These are phyloP conservation scores for Plenodomus tracheiphilus DNA, from an alignment of 2,329 filamentous ascomycete genomes.

Conservation along the genomic window DNA sequence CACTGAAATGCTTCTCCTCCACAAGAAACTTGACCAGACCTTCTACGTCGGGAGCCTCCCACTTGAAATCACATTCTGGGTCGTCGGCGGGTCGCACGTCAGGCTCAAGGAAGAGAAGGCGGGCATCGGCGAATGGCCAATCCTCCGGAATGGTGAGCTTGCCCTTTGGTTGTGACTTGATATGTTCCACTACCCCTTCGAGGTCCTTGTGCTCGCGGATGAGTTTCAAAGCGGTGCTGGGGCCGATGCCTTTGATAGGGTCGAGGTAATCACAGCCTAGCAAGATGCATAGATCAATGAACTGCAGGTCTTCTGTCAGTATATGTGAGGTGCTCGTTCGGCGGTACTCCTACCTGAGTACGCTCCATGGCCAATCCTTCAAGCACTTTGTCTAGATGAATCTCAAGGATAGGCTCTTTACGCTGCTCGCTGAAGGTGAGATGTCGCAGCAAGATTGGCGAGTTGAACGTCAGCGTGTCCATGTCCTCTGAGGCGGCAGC, in stretches of 20 bases:
- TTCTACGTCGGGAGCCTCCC: constrained; percentile 90
- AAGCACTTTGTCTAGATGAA: constrained; percentile 82
- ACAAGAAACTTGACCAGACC: constrained; percentile 89
- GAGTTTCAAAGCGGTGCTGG: constrained; percentile 86
- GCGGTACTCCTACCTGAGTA: constrained; percentile 64
- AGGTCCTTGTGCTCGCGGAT: constrained; percentile 90
- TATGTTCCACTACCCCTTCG: constrained; percentile 84
- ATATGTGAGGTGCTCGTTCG: constrained; percentile 2
- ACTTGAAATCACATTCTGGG: constrained; percentile 93
- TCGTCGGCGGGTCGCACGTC: constrained; percentile 84
- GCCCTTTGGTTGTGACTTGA: constrained; percentile 71
- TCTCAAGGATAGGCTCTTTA: constrained; percentile 97
- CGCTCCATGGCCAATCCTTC: constrained; percentile 87
- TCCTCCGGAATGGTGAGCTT: constrained; percentile 83
- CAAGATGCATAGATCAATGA: constrained; percentile 96
- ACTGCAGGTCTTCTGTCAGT: constrained; percentile 56
- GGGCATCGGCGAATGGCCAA: constrained; percentile 92
- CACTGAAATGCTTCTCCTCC: constrained; percentile 93
- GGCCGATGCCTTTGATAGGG: constrained; percentile 91
- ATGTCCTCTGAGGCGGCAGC: constrained; percentile 97
- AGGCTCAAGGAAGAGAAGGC: constrained; percentile 87
- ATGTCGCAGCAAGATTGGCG: constrained; percentile 87
- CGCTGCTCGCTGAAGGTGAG: constrained; percentile 96
- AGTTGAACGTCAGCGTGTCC: constrained; percentile 95
- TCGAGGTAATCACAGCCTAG: constrained; percentile 98